A percentile compares a stretch with the other conserved stretches of the same genome.
Evolutionary conservation across 1,284 basidiomycete genomes (phyloP).

Genomic region (Microbotryum lychnidis-dioicae): DNA sequence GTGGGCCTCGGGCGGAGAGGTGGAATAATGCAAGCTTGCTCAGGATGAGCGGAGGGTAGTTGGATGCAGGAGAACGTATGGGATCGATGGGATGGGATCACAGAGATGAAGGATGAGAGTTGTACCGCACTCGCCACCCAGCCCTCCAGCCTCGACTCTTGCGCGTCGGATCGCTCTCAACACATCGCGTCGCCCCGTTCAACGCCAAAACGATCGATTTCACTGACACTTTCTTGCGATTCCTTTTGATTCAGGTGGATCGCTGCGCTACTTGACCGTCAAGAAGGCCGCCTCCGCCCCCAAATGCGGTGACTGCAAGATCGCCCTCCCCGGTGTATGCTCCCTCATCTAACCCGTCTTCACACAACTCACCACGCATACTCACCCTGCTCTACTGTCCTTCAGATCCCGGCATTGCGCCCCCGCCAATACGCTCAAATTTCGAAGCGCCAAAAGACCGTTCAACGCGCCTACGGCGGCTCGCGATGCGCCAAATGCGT

Average conservation of each 20-base stretch:
- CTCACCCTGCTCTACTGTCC: neutral
- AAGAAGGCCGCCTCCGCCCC: conserved; percentile 78
- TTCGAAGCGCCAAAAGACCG: conserved; percentile 91
- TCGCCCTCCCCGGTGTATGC: conserved; percentile 81
- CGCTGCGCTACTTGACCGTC: conserved; percentile 82
- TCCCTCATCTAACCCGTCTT: neutral
- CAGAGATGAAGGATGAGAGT: neutral
- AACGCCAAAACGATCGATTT: neutral
- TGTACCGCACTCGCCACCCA: too few species aligned
- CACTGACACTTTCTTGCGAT: conserved; percentile 16
- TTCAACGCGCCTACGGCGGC: conserved; percentile 87
- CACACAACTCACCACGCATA: neutral
- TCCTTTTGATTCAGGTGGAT: conserved; percentile 52
- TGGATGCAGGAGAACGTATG: too few species aligned
- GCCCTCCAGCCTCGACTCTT: too few species aligned
- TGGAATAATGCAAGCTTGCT: too few species aligned
- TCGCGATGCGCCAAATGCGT: conserved; percentile 89
- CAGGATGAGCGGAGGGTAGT: too few species aligned
- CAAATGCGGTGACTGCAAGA: conserved; percentile 93
- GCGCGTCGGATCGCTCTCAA: too few species aligned
- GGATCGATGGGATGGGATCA: too few species aligned
- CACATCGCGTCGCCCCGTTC: too few species aligned
- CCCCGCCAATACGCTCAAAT: conserved; percentile 82
- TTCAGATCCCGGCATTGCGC: conserved; percentile 79
- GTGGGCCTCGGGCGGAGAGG: too few species aligned